A percentile compares a stretch with the other conserved stretches of the same genome.
Evolutionary conservation across 345 rosid species (phyloP).

Genomic region (Lepidium aucheri): DNA sequence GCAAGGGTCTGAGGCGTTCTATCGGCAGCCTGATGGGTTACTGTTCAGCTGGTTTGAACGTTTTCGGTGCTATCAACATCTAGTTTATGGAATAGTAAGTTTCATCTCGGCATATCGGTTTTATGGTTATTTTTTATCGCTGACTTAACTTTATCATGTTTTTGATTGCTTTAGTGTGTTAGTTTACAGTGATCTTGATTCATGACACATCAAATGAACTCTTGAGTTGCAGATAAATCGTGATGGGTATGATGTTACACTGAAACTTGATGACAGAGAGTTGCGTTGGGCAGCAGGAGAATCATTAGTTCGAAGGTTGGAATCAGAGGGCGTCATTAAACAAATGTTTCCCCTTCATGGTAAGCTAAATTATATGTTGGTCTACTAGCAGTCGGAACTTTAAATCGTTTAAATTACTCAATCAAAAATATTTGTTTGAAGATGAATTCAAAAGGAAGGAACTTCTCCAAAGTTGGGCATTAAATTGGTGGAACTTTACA

Average conservation of each 20-base stretch:
- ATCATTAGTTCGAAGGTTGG: slow-evolving; percentile 55
- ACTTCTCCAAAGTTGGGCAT: slow-evolving; percentile 69
- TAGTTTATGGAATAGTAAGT: slow-evolving; percentile 64
- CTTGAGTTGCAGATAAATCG: slow-evolving; percentile 45
- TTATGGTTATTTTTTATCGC: not conserved
- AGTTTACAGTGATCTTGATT: slow-evolving; percentile 3
- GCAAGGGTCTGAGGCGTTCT: slow-evolving; percentile 71
- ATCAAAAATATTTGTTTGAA: slow-evolving; percentile 21
- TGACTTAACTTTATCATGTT: not conserved
- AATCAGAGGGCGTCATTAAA: slow-evolving; percentile 57
- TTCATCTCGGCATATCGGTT: not conserved
- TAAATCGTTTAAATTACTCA: too few species aligned
- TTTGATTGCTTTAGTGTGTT: not conserved
- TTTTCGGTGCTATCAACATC: slow-evolving; percentile 60
- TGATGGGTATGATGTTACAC: slow-evolving; percentile 22
- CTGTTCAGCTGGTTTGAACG: slow-evolving; percentile 93
- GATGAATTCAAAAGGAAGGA: slow-evolving; percentile 69
- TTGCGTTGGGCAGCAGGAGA: slow-evolving; percentile 63
- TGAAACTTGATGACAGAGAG: slow-evolving; percentile 42
- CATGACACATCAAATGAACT: slow-evolving; percentile 6
- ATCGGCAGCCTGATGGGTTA: slow-evolving; percentile 73
- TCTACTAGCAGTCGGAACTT: slow-evolving; percentile 2
- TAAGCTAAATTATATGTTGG: slow-evolving; percentile 21
- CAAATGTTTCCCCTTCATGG: slow-evolving; percentile 84
- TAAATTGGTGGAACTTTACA: slow-evolving; percentile 67